Percentiles rank a stretch among this genome's conserved stretches.
Conservation (phyloP, 768 basidiomycete genomes). For the Thelephora aurantiotincta region DNA sequence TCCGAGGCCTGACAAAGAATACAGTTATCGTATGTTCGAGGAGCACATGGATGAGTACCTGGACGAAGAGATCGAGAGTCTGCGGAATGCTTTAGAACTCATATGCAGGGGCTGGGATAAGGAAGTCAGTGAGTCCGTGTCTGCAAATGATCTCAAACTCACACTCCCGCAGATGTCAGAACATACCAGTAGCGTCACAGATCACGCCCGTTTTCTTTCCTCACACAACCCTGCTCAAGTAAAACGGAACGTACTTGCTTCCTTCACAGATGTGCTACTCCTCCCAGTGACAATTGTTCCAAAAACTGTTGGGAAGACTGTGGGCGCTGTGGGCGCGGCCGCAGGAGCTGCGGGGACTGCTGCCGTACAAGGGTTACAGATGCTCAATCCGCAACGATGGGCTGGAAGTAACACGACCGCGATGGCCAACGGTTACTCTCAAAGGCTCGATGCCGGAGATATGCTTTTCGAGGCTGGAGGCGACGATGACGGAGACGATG, state of each 20-base stretch:
- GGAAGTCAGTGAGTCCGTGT: slow-evolving; percentile 30
- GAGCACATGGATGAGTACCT: slow-evolving; percentile 96
- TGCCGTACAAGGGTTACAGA: slow-evolving; percentile 72
- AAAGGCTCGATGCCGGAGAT: slow-evolving; percentile 23
- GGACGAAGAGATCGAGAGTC: slow-evolving; percentile 78
- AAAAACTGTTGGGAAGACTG: slow-evolving; percentile 30
- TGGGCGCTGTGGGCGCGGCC: slow-evolving; percentile 48
- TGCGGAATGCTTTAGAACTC: slow-evolving; percentile 57
- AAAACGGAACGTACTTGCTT: slow-evolving; percentile 85
- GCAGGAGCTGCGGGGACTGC: slow-evolving; percentile 59
- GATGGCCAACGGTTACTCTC: slow-evolving; percentile 11
- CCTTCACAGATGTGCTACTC: slow-evolving; percentile 80
- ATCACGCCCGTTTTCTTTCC: slow-evolving; percentile 51
- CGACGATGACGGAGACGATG: slow-evolving; percentile 23
- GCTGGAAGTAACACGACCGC: slow-evolving; percentile 23
- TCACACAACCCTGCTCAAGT: slow-evolving; percentile 83
- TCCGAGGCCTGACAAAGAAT: slow-evolving; percentile 1
- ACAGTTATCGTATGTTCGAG: slow-evolving; percentile 90
- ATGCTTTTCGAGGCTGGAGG: slow-evolving; percentile 38
- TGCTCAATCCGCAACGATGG: slow-evolving; percentile 88
- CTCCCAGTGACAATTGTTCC: slow-evolving; percentile 96
- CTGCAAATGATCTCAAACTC: background rate
- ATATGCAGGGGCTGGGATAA: slow-evolving; percentile 75
- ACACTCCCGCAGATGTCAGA: slow-evolving; percentile 11
- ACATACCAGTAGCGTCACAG: slow-evolving; percentile 8